These are phyloP conservation scores for Cryptococcus sp. DNA, from an alignment of 1,284 basidiomycete species.

Conservation along the genomic window DNA sequence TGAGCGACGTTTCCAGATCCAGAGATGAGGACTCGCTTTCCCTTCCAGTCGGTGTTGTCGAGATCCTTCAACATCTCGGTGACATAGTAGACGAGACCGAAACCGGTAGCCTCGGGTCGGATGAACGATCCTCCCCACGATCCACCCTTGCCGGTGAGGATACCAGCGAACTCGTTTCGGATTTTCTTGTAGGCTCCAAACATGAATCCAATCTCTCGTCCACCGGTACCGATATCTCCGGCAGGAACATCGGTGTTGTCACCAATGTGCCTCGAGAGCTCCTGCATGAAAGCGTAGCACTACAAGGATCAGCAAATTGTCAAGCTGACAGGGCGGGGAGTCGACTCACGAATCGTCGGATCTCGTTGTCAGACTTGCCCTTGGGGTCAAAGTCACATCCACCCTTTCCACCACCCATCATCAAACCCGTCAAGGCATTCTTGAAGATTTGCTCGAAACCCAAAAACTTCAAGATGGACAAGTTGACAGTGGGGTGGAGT, in stretches of 20 bases:
- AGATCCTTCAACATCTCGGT: conserved; percentile 52
- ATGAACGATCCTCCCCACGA: conserved; percentile 69
- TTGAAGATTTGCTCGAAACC: conserved; percentile 80
- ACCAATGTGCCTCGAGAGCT: conserved; percentile 66
- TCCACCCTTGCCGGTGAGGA: conserved; percentile 71
- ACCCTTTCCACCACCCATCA: conserved; percentile 70
- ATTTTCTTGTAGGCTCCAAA: conserved; percentile 71
- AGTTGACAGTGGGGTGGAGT: conserved; percentile 73
- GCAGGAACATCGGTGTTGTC: conserved; percentile 73
- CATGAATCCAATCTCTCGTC: conserved; percentile 64
- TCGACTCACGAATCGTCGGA: conserved; percentile 58
- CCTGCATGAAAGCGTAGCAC: conserved; percentile 62
- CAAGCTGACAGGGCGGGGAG: background rate
- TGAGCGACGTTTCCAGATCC: conserved; percentile 70
- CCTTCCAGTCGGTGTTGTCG: conserved; percentile 50
- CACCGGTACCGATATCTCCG: conserved; percentile 67
- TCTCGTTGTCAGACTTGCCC: conserved; percentile 71
- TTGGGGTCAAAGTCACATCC: conserved; percentile 71
- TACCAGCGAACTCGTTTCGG: conserved; percentile 68
- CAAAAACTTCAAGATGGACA: conserved; percentile 76
- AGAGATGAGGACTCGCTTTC: conserved; percentile 63
- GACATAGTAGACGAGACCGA: conserved; percentile 73
- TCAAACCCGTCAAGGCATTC: conserved; percentile 72
- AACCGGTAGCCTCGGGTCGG: conserved; percentile 65
- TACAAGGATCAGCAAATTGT: conserved; percentile 4